phyloP scores from a whole-genome alignment of 495 filamentous ascomycete species.

The Cercophora samala region DNA sequence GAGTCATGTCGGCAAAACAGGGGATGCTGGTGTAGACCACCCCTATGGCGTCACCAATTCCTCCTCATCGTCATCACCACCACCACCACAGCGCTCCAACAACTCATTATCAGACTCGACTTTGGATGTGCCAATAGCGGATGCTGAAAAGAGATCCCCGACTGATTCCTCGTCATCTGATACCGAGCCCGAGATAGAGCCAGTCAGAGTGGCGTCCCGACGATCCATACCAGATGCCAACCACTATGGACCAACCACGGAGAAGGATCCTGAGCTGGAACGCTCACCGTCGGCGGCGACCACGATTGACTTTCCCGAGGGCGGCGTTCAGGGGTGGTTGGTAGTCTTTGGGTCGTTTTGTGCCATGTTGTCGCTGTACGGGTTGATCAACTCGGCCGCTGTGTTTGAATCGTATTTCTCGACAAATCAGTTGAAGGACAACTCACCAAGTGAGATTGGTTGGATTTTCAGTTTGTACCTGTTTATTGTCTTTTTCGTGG shows the following conservation, averaged over 20 bases:
- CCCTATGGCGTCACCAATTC: slow-evolving; percentile 13
- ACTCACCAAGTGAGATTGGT: slow-evolving; percentile 56
- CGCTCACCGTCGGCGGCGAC: slow-evolving; percentile 21
- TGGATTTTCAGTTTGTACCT: slow-evolving; percentile 64
- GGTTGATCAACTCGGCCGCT: slow-evolving; percentile 61
- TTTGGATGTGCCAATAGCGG: slow-evolving; percentile 3
- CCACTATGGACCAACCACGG: slow-evolving; percentile 1
- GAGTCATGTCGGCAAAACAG: not conserved
- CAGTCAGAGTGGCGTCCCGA: not conserved
- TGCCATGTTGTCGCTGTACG: slow-evolving; percentile 62
- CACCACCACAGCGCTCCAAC: not conserved
- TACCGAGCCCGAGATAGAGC: not conserved
- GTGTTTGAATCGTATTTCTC: slow-evolving; percentile 62
- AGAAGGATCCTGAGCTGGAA: slow-evolving; percentile 9
- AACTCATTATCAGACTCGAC: not conserved
- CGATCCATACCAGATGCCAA: not conserved
- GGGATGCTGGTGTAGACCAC: slow-evolving; percentile 7
- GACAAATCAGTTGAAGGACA: slow-evolving; percentile 54
- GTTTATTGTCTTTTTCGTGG: slow-evolving; percentile 61
- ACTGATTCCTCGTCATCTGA: slow-evolving; percentile 2
- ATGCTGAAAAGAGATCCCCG: not conserved
- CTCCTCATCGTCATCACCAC: slow-evolving; percentile 2
- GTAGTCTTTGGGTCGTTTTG: slow-evolving; percentile 60
- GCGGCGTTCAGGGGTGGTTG: slow-evolving; percentile 58
- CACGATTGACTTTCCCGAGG: slow-evolving; percentile 54